Evolutionary conservation across 495 filamentous ascomycete genomes (phyloP), one percentile per base, ranked within the genome.

Genomic region (Articulospora tetracladia): DNA sequence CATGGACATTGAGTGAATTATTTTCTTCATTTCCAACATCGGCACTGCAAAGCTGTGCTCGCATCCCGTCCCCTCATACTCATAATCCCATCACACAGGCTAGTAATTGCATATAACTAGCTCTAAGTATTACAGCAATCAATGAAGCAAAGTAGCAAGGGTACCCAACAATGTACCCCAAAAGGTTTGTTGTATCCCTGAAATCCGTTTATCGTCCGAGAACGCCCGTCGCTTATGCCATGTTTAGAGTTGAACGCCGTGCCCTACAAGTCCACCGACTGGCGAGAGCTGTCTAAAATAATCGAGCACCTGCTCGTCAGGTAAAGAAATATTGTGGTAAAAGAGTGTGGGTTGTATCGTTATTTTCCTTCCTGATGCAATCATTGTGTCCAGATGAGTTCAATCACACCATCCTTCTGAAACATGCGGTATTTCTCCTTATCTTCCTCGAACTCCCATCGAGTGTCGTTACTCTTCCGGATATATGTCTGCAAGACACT

Each of bases 401-500:
- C 79, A n/a, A 82, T 61, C 27, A 82, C 60, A 3, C 78, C 79
- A 60, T 82, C 79, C 8, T 72, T 57, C n/a, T 72, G 66, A 30
- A 69, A 74, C 76, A 82, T 79, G 3, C 68, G 63, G 44, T 27
- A 54, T 27, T 36, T 24, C 30, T 72, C 66, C 25, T 73, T 77
- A 20, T 50, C 51, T n/a, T 27, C 7, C 34, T 72, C 69, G 32
- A 74, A 68, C 28, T 70, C 77, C 79, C 79, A 82, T 57, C 79
- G 66, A 69, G 68, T 70, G 54, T 82, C 79, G 20, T 79, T 72
- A 2, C 70, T 64, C 57, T 74, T 78, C 49, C 74, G 64, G 25
- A 82, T 74, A 57, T 78, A 82, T 0, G 76, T 66, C 56, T 82
- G 79, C 23, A 65, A 72, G 26, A 82, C 68, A 12, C 66, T 73